A percentile compares a stretch with the other conserved stretches of the same genome.
phyloP scores from a whole-genome alignment of 305 asterid species.

The Rubia balearica region DNA sequence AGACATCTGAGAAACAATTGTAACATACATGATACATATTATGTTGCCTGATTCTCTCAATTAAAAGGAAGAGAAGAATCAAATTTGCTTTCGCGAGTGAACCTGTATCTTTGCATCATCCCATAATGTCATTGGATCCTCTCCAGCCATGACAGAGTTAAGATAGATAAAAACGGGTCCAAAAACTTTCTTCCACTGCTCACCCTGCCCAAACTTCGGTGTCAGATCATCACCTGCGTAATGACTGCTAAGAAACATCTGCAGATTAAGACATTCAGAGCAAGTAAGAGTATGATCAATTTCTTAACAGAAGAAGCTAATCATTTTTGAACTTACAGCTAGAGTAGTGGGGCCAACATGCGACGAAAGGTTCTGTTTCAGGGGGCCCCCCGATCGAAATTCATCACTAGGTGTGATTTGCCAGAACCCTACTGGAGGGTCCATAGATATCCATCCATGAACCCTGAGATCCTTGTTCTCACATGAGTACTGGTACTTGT shows the following conservation, averaged over 20 bases:
- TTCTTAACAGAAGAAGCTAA: constrained; percentile 8
- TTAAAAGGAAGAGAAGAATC: neutral
- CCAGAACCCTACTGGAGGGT: constrained; percentile 85
- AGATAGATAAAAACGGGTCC: constrained; percentile 86
- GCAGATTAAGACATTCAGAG: neutral
- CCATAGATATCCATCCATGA: constrained; percentile 82
- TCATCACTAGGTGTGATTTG: constrained; percentile 81
- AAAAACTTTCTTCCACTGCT: constrained; percentile 91
- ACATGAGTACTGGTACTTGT: constrained; percentile 84
- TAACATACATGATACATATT: neutral
- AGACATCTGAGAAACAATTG: constrained; percentile 40
- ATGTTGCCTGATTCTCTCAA: neutral
- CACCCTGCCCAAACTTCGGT: constrained; percentile 74
- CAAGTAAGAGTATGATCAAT: neutral
- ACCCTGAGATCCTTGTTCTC: constrained; percentile 84
- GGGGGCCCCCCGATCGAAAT: constrained; percentile 84
- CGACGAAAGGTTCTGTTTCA: constrained; percentile 87
- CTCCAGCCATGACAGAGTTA: constrained; percentile 54
- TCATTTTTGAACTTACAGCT: constrained; percentile 44
- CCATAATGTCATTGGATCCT: constrained; percentile 67
- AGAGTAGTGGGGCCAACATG: constrained; percentile 88
- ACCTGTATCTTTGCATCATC: constrained; percentile 87
- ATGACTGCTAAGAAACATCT: constrained; percentile 72
- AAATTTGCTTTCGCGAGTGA: neutral
- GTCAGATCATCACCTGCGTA: constrained; percentile 83